These are phyloP conservation scores for Pythium plurisporium DNA, from an alignment of 352 stramenopile species.

Conservation along the genomic window DNA sequence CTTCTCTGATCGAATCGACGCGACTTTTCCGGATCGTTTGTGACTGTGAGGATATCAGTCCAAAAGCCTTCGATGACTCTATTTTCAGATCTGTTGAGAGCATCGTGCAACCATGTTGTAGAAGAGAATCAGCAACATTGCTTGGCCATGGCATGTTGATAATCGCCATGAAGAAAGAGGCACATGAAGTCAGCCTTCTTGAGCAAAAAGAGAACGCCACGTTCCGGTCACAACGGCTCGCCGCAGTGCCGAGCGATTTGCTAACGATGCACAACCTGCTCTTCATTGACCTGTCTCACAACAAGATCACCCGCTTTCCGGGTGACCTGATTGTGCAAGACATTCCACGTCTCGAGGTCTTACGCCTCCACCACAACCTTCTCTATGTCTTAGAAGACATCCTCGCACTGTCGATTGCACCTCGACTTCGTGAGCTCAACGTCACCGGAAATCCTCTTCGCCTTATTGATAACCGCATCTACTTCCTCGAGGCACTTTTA, in stretches of 20 bases:
- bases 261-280: constrained; percentile 53
- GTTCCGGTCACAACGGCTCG: constrained; percentile 34
- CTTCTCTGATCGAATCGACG: constrained; percentile 2
- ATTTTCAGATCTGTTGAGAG: not conserved
- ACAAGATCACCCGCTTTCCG: constrained; percentile 56
- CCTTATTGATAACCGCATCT: constrained; percentile 58
- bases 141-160: not conserved
- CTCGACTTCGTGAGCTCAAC: constrained; percentile 56
- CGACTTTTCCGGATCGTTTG: not conserved
- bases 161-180: constrained; percentile 1
- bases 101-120: not conserved
- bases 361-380: constrained; percentile 52
- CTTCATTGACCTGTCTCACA: constrained; percentile 53
- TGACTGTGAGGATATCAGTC: not conserved
- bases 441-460: constrained; percentile 53
- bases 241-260: constrained; percentile 35
- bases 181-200: constrained; percentile 4
- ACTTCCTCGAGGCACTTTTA: constrained; percentile 62
- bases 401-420: constrained; percentile 34
- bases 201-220: constrained; percentile 34
- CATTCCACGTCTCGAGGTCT: constrained; percentile 41
- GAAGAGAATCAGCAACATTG: not conserved
- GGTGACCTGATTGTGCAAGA: constrained; percentile 35
- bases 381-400: constrained; percentile 66
- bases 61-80: not conserved